Conservation (phyloP, 2,329 filamentous ascomycete genomes). For the Diplodia sapinea region DNA sequence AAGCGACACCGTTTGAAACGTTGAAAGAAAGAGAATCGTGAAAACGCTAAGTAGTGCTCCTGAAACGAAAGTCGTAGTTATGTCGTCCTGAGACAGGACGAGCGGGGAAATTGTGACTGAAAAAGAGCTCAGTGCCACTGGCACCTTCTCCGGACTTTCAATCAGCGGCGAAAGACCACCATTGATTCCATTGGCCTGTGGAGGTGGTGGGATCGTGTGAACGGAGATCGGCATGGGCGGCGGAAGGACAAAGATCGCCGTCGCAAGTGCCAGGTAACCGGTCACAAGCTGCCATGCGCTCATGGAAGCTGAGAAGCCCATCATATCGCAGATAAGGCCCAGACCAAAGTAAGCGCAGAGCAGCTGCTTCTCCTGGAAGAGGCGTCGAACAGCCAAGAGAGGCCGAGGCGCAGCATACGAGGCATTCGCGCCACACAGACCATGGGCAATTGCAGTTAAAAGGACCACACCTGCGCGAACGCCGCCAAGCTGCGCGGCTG, state of each 20-base stretch:
- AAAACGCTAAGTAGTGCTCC: constrained; percentile 47
- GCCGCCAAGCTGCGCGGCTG: constrained; percentile 61
- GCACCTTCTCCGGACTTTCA: constrained; percentile 27
- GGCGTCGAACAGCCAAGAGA: constrained; percentile 41
- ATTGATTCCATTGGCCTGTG: constrained; percentile 7
- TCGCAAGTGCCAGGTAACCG: constrained; percentile 55
- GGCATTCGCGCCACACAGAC: constrained; percentile 43
- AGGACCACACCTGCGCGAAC: constrained; percentile 60
- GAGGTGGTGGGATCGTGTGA: constrained; percentile 10
- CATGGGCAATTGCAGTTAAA: constrained; percentile 54
- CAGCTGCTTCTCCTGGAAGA: constrained; percentile 40
- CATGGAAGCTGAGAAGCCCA: constrained; percentile 35
- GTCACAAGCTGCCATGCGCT: constrained; percentile 41
- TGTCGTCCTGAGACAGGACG: constrained; percentile 48
- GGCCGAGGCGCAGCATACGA: constrained; percentile 36
- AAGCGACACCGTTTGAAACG: constrained; percentile 43
- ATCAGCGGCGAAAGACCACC: constrained; percentile 26
- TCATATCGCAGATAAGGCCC: constrained; percentile 43
- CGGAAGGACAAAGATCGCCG: constrained; percentile 56
- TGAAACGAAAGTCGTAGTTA: constrained; percentile 50
- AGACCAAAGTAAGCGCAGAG: constrained; percentile 47
- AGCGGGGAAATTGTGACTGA: constrained; percentile 38
- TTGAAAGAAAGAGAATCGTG: constrained; percentile 45
- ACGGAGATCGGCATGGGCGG: constrained; percentile 52
- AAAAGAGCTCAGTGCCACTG: neutral